These are phyloP conservation scores for Termitomyces sp. DNA, from an alignment of 1,284 basidiomycete genomes.

Conservation along the genomic window DNA sequence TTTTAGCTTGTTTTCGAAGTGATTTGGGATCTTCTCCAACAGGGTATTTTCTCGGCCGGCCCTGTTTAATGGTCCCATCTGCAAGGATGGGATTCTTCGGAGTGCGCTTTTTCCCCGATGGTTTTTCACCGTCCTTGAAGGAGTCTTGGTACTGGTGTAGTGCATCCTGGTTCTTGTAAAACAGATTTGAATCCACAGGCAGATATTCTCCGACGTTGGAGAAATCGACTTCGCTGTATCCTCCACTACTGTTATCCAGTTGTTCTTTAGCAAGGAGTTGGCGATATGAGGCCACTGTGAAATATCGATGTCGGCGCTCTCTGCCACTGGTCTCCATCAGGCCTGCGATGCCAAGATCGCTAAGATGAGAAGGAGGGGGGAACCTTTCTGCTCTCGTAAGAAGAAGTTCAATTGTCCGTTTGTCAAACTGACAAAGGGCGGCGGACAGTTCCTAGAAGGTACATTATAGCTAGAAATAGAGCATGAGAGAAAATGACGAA, in stretches of 20 bases:
- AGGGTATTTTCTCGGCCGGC: slow-evolving; percentile 35
- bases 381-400: slow-evolving; percentile 61
- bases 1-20: slow-evolving; percentile 8
- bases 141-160: slow-evolving; percentile 46
- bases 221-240: slow-evolving; percentile 43
- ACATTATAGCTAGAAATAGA: slow-evolving; percentile 13
- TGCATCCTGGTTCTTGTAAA: slow-evolving; percentile 46
- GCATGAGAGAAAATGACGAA: slow-evolving; percentile 23
- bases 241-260: slow-evolving; percentile 43
- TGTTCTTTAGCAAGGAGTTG: slow-evolving; percentile 53
- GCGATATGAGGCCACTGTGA: slow-evolving; percentile 59
- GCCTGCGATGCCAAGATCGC: slow-evolving; percentile 61
- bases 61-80: slow-evolving; percentile 39
- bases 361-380: slow-evolving; percentile 62
- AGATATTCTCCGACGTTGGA: slow-evolving; percentile 51
- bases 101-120: slow-evolving; percentile 24
- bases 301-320: slow-evolving; percentile 77
- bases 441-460: slow-evolving; percentile 57
- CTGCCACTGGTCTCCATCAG: slow-evolving; percentile 74
- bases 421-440: slow-evolving; percentile 66
- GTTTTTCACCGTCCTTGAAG: slow-evolving; percentile 32
- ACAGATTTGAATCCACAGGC: slow-evolving; percentile 35
- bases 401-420: slow-evolving; percentile 74
- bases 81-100: slow-evolving; percentile 38
- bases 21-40: slow-evolving; percentile 19